Base-by-base conservation (phyloP, 176 grass and related monocot species). In the Pontederia crassipes region DNA sequence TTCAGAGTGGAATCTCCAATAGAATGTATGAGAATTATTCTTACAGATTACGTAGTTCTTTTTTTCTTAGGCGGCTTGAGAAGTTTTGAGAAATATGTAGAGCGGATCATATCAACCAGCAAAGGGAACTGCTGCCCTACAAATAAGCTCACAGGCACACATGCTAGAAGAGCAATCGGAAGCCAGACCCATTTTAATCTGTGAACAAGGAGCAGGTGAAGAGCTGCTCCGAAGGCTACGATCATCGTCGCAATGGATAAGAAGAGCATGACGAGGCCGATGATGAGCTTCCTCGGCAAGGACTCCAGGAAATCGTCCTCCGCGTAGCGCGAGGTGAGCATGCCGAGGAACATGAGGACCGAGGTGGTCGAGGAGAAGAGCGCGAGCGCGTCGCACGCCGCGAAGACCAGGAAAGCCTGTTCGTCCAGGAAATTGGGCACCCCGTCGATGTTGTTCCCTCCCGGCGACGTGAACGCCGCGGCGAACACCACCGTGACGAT, bases 91-190 rank as follows among this genome's bases (percentile, higher is more conserved):
- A 11, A 10, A 48, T 40, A 71, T 18, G 28, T 47, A 13, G 49
- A 59, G 2, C 46, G 20, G 8, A 59, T 71, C 15, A 51, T 71
- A 24, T 71, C 54, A 11, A 58, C 24, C 12, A 71, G 68, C 3
- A 54, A 45, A 1, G 54, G 68, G 50, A 67, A 67, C 12, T 51
- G 64, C 12, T 49, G 28, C 11, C 56, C 15, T 2, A 35, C 14
- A 59, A 71, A 71, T 58, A 71, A n/a, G 28, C 45, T 17, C 9
- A 71, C 53, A 27, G 68, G 68, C 68, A 71, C 50, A 20, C 16
- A 14, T 35, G 27, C 48, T 57, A 35, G 48, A 17, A 56, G 3
- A 54, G 52, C 9, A 12, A 71, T 15, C 15, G 54, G 28, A 18
- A 14, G 11, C 4, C 46, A 17, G 8, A 71, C 53, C 10, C 68